These are phyloP conservation scores for Naumovozyma castellii DNA, from an alignment of 805 yeast genomes.

Conservation along the genomic window DNA sequence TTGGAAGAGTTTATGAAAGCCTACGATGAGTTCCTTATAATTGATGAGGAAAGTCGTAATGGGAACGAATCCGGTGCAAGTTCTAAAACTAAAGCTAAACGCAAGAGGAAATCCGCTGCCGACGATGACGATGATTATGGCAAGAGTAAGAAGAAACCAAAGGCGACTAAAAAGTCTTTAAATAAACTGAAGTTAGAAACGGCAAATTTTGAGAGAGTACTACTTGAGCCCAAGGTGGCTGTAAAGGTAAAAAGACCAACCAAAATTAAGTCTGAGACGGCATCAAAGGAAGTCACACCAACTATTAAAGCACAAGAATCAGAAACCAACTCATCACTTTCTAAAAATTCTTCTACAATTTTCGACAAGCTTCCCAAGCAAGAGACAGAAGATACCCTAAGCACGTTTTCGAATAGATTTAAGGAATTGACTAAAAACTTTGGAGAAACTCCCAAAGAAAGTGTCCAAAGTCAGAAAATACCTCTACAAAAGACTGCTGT, in stretches of 20 bases:
- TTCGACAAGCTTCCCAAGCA: constrained; percentile 10
- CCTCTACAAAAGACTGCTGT: constrained; percentile 2
- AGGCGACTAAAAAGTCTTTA: constrained; percentile 12
- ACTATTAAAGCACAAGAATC: constrained; percentile 1
- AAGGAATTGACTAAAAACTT: constrained; percentile 25
- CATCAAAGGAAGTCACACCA: constrained; percentile 5
- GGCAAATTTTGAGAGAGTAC: constrained; percentile 20
- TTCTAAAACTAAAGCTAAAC: constrained; percentile 32
- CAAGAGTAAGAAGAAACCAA: constrained; percentile 15
- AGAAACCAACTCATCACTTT: background rate
- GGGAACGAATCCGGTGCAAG: constrained; percentile 40
- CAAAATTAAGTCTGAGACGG: constrained; percentile 19
- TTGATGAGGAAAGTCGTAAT: constrained; percentile 53
- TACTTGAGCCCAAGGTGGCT: constrained; percentile 21
- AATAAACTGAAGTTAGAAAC: constrained; percentile 21
- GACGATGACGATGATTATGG: constrained; percentile 30
- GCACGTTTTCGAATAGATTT: constrained; percentile 26
- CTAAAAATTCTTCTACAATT: constrained; percentile 10
- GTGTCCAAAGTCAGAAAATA: constrained; percentile 1
- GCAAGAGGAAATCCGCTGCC: constrained; percentile 17
- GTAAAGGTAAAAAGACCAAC: constrained; percentile 18
- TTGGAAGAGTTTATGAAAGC: constrained; percentile 59
- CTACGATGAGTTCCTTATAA: constrained; percentile 59
- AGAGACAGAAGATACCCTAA: constrained; percentile 10
- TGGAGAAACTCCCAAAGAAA: constrained; percentile 13